A percentile compares a stretch with the other conserved stretches of the same genome.
Evolutionary conservation across 2,329 filamentous ascomycete genomes (phyloP).

Genomic region (Pseudogymnoascus sp.): DNA sequence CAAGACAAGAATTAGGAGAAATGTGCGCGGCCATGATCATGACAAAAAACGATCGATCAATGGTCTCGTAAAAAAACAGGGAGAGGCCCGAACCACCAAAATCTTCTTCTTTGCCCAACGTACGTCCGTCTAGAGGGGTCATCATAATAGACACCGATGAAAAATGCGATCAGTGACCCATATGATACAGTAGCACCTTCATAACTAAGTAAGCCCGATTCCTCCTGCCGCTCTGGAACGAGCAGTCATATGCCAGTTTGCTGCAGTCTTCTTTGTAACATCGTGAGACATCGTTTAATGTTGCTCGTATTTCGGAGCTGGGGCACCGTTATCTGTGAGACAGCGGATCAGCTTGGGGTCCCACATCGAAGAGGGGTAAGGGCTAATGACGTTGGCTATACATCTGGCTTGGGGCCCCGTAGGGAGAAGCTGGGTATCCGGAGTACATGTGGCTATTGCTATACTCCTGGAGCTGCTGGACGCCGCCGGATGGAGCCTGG

Average conservation of each 20-base stretch:
- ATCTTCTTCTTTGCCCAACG: constrained; percentile 25
- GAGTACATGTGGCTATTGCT: constrained; percentile 45
- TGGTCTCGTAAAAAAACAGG: constrained; percentile 10
- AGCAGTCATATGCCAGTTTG: neutral
- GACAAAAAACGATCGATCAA: neutral
- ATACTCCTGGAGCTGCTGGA: constrained; percentile 51
- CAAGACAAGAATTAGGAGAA: neutral
- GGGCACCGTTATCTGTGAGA: constrained; percentile 23
- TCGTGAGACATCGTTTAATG: constrained; percentile 14
- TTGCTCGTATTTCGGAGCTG: constrained; percentile 27
- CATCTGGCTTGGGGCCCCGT: constrained; percentile 43
- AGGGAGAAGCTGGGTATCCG: constrained; percentile 50
- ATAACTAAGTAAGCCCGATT: constrained; percentile 15
- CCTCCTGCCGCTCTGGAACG: constrained; percentile 9
- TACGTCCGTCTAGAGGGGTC: constrained; percentile 16
- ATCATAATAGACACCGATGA: constrained; percentile 20
- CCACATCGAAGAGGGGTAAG: constrained; percentile 14
- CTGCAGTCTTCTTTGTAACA: neutral
- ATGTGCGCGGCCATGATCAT: no score
- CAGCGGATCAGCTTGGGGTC: constrained; percentile 20
- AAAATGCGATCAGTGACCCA: constrained; percentile 26
- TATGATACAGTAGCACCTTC: constrained; percentile 28
- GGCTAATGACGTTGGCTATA: constrained; percentile 47
- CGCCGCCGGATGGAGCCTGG: constrained; percentile 48
- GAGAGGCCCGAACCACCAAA: constrained; percentile 26